Evolutionary conservation across 208 protist species (phyloP).

Genomic region (Leishmania turanica): DNA sequence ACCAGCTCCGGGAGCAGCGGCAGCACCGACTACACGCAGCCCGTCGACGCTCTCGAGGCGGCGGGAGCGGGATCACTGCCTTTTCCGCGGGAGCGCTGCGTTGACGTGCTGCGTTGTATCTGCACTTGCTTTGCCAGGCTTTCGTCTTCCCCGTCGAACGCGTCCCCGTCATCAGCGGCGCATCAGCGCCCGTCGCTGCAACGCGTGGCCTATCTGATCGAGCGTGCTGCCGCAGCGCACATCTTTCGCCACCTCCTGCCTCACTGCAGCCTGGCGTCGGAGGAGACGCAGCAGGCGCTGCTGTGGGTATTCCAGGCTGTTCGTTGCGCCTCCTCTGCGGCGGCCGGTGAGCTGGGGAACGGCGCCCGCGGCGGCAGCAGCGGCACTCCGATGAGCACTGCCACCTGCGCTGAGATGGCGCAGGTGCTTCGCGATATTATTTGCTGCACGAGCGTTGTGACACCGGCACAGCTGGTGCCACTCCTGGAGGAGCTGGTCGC

Average conservation of each 20-base stretch:
- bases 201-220: constrained; percentile 49
- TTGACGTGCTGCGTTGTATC: constrained; percentile 54
- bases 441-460: constrained; percentile 39
- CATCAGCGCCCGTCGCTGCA: constrained; percentile 28
- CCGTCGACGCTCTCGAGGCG: neutral
- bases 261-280: constrained; percentile 26
- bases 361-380: neutral
- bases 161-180: neutral
- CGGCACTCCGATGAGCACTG: constrained; percentile 15
- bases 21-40: neutral
- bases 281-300: constrained; percentile 22
- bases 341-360: neutral
- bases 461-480: constrained; percentile 48
- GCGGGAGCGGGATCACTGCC: constrained; percentile 28
- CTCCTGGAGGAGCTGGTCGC: constrained; percentile 51
- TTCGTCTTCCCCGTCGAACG: neutral
- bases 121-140: constrained; percentile 50
- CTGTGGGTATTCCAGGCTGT: constrained; percentile 46
- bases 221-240: constrained; percentile 54
- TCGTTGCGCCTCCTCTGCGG: constrained; percentile 19
- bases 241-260: constrained; percentile 54
- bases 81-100: constrained; percentile 37
- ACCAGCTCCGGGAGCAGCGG: neutral
- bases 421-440: constrained; percentile 59
- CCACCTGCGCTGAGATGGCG: constrained; percentile 56